Evolutionary conservation across 768 basidiomycete genomes (phyloP).

Genomic region (Butyriboletus loyo): DNA sequence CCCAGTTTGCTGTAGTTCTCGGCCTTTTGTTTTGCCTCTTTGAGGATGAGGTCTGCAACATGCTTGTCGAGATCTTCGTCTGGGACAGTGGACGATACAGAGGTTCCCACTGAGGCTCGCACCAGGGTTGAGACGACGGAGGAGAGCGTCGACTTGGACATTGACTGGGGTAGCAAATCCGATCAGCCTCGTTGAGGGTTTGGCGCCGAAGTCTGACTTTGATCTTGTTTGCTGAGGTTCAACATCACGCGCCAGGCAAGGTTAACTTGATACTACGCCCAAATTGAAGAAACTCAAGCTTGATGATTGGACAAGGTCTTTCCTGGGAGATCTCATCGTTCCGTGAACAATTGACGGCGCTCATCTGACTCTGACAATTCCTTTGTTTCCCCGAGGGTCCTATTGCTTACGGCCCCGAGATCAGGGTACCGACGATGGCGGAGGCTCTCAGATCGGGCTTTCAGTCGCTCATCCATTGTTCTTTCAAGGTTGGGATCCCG

Average conservation of each 20-base stretch:
- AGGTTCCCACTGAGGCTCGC: conserved; percentile 71
- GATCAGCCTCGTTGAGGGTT: conserved; percentile 1
- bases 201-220: conserved; percentile 11
- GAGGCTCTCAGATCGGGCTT: conserved; percentile 2
- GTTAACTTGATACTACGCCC: neutral
- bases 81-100: conserved; percentile 53
- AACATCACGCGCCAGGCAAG: neutral
- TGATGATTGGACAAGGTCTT: neutral
- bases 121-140: conserved; percentile 83
- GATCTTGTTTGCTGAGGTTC: conserved; percentile 25
- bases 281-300: neutral
- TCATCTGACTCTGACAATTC: neutral
- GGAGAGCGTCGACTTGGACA: conserved; percentile 61
- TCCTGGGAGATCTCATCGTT: neutral
- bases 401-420: conserved; percentile 2
- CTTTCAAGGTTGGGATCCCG: conserved; percentile 6
- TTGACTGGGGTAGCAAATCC: conserved; percentile 10
- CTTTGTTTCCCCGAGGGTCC: neutral
- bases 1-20: conserved; percentile 75
- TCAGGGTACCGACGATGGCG: neutral
- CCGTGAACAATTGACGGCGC: neutral
- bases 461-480: conserved; percentile 4
- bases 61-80: conserved; percentile 90
- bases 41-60: conserved; percentile 87
- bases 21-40: conserved; percentile 91